Conservation (phyloP, 495 filamentous ascomycete species). For the Gamarada debralockiae region DNA sequence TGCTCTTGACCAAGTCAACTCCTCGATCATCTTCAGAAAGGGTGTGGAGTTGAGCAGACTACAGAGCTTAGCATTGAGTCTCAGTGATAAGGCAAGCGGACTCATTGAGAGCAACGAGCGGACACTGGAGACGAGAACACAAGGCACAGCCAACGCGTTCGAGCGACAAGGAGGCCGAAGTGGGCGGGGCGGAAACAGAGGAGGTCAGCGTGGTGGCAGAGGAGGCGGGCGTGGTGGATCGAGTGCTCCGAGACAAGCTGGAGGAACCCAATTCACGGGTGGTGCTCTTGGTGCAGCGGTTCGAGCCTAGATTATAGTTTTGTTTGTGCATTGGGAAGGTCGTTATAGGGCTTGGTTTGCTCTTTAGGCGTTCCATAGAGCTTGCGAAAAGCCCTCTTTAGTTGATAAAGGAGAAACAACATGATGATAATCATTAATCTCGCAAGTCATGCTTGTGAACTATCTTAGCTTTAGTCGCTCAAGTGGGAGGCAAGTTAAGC, state of each 20-base stretch:
- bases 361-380: conserved; percentile 27
- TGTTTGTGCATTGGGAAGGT: conserved; percentile 27
- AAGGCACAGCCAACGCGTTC: conserved; percentile 92
- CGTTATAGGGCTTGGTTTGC: conserved; percentile 12
- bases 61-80: conserved; percentile 88
- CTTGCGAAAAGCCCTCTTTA: conserved; percentile 19
- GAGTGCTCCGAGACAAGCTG: conserved; percentile 50
- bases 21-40: conserved; percentile 98
- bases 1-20: conserved; percentile 95
- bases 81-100: conserved; percentile 92
- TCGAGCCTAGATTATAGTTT: conserved; percentile 35
- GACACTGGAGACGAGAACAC: conserved; percentile 91
- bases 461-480: no score
- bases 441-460: no score
- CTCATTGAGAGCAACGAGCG: conserved; percentile 97
- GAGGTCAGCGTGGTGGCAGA: conserved; percentile 62
- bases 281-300: conserved; percentile 54
- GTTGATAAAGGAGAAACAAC: neutral
- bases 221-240: conserved; percentile 56
- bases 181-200: conserved; percentile 67
- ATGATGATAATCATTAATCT: no score
- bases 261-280: conserved; percentile 55
- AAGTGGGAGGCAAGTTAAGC: no score
- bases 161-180: conserved; percentile 79
- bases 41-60: conserved; percentile 95